Evolutionary conservation across 2,329 filamentous ascomycete species (phyloP).

Genomic region (Metarhizium guizhouense): DNA sequence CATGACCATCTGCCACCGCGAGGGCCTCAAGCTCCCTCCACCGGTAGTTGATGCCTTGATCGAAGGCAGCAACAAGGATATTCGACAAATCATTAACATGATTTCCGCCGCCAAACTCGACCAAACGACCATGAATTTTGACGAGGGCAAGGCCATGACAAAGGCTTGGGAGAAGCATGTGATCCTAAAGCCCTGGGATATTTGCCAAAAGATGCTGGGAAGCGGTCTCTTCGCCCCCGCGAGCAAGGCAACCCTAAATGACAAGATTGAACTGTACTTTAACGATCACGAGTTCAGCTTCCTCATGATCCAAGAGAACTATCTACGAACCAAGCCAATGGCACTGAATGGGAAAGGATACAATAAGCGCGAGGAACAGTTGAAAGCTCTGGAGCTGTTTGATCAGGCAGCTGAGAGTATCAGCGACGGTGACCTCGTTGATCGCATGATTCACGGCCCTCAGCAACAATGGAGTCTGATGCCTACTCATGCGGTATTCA

Average conservation of each 20-base stretch:
- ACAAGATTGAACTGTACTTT: constrained; percentile 98
- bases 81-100: constrained; percentile 98
- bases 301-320: constrained; percentile 98
- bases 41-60: constrained; percentile 87
- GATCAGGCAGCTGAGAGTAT: constrained; percentile 91
- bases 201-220: constrained; percentile 83
- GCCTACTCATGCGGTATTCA: constrained; percentile 93
- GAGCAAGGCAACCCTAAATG: constrained; percentile 82
- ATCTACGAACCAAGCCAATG: constrained; percentile 73
- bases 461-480: constrained; percentile 98
- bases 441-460: constrained; percentile 95
- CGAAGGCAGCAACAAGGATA: constrained; percentile 91
- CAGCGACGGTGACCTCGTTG: constrained; percentile 91
- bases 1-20: constrained; percentile 89
- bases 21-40: constrained; percentile 76
- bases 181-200: constrained; percentile 95
- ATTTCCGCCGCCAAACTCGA: constrained; percentile 89
- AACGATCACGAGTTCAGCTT: constrained; percentile 98
- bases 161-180: constrained; percentile 99
- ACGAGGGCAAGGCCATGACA: constrained; percentile 85
- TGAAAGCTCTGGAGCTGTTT: constrained; percentile 79
- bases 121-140: constrained; percentile 67
- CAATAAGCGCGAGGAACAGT: constrained; percentile 54
- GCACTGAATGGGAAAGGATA: constrained; percentile 48
- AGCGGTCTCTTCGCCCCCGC: constrained; percentile 76